Evolutionary conservation across 139 green algal genomes (phyloP).

Genomic region (Volvox africanus): DNA sequence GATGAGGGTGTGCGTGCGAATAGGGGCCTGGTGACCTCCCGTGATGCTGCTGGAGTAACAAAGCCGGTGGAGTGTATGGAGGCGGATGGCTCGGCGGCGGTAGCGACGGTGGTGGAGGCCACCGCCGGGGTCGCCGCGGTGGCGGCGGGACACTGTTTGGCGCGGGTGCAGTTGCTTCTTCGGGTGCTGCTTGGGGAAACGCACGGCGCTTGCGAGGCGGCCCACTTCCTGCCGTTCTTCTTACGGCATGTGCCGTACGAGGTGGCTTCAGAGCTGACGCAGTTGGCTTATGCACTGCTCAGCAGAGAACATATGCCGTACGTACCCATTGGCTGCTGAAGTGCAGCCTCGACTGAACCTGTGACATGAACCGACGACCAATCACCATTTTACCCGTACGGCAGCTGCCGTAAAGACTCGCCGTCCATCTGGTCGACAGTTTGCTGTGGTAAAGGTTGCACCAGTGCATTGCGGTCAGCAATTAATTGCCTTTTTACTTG

Average conservation of each 20-base stretch:
- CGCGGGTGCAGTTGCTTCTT: slow-evolving; percentile 22
- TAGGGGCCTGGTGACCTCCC: neutral
- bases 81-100: neutral
- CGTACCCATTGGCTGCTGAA: neutral
- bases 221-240: slow-evolving; percentile 46
- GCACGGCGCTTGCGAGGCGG: slow-evolving; percentile 37
- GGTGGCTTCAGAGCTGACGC: slow-evolving; percentile 15
- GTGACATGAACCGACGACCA: no score
- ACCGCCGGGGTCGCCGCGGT: neutral
- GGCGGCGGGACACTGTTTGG: neutral
- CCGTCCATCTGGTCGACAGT: no score
- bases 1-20: neutral
- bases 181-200: slow-evolving; percentile 38
- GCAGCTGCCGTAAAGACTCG: no score
- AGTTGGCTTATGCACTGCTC: neutral
- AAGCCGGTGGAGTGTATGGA: neutral
- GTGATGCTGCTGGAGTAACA: neutral
- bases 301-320: neutral
- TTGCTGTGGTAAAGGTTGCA: no score
- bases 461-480: no score
- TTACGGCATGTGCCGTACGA: slow-evolving; percentile 23
- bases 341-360: no score
- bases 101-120: neutral
- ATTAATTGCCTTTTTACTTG: no score
- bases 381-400: no score